These are phyloP conservation scores for Chaetomium strumarium DNA, from an alignment of 2,329 filamentous ascomycete species.

Conservation along the genomic window DNA sequence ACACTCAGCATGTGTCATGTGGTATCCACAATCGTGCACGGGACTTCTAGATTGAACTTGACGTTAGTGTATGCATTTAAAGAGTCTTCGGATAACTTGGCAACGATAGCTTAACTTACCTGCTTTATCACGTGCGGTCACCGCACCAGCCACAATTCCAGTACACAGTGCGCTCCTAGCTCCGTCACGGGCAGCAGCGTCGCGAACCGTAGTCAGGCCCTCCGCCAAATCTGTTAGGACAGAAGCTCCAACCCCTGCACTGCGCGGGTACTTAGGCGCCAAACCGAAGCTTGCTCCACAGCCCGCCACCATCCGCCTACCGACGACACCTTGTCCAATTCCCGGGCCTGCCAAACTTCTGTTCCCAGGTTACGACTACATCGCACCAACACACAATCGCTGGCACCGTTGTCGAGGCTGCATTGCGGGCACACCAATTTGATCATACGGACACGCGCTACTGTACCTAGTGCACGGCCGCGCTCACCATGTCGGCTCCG, in stretches of 20 bases:
- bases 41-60: no score
- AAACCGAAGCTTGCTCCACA: constrained; percentile 15
- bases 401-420: constrained; percentile 12
- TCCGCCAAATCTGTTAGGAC: constrained; percentile 13
- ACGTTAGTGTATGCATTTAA: no score
- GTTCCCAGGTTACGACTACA: neutral
- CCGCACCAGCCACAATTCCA: neutral
- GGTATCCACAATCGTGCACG: no score
- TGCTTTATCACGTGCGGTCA: neutral
- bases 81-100: neutral
- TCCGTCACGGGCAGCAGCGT: neutral
- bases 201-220: constrained; percentile 20
- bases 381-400: neutral
- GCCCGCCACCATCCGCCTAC: constrained; percentile 10
- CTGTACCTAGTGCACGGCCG: constrained; percentile 22
- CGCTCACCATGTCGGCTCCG: constrained; percentile 48
- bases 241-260: constrained; percentile 9
- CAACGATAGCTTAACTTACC: neutral
- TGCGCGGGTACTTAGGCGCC: neutral
- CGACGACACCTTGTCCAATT: neutral
- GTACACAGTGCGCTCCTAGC: constrained; percentile 13
- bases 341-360: constrained; percentile 9
- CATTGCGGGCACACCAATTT: constrained; percentile 11
- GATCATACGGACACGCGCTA: constrained; percentile 16
- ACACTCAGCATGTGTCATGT: no score